phyloP scores from a whole-genome alignment of 139 green algal species.

The Diplosphaera chodatii region DNA sequence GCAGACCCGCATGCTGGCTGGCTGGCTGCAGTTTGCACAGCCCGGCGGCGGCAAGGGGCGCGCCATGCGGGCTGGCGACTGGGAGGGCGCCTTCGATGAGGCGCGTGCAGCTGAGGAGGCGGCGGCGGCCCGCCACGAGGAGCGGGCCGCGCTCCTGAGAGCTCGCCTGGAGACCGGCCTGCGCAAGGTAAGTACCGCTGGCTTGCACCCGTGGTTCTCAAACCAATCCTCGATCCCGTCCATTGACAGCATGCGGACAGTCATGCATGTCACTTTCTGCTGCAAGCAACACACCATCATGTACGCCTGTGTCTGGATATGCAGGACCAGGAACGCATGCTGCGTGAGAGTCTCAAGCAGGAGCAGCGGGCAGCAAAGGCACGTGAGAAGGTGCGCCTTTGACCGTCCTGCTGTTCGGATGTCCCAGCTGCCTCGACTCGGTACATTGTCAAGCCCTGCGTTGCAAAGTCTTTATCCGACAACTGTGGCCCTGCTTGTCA shows the following conservation, averaged over 20 bases:
- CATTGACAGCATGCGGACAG: no score
- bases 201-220: no score
- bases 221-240: no score
- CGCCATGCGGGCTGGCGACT: neutral
- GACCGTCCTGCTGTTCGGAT: no score
- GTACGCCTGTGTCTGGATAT: neutral
- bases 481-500: no score
- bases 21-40: no score
- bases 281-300: no score
- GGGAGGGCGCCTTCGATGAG: slow-evolving; percentile 10
- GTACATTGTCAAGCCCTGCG: no score
- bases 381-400: slow-evolving; percentile 10
- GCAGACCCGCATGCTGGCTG: no score
- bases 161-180: slow-evolving; percentile 32
- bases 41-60: neutral
- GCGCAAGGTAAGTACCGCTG: slow-evolving; percentile 12
- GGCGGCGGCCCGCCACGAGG: slow-evolving; percentile 1
- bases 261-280: no score
- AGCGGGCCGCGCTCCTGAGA: slow-evolving; percentile 16
- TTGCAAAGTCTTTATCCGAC: no score
- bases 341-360: slow-evolving; percentile 26
- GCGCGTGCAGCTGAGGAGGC: neutral
- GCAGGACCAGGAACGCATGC: slow-evolving; percentile 30
- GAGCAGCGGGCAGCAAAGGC: slow-evolving; percentile 26
- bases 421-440: no score